A percentile compares a stretch with the other conserved stretches of the same genome.
phyloP scores from a whole-genome alignment of 2,329 filamentous ascomycete genomes.

The Dryadomyces quercivorus region DNA sequence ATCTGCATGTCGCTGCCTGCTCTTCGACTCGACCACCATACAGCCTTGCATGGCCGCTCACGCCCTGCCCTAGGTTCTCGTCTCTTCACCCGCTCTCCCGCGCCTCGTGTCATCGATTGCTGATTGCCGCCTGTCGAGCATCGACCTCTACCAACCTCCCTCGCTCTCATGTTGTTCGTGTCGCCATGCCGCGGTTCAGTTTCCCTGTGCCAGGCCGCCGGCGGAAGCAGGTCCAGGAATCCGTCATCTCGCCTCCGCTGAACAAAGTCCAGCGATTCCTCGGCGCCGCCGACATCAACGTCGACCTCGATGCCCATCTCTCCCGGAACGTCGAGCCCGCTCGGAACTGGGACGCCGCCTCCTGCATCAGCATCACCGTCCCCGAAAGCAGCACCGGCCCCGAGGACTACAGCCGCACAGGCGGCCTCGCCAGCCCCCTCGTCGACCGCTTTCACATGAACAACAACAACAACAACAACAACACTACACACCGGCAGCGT shows the following conservation, averaged over 20 bases:
- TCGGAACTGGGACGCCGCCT: slow-evolving; percentile 28
- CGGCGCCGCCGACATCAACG: slow-evolving; percentile 31
- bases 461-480: too few species aligned
- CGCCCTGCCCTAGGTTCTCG: neutral
- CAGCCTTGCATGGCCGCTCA: neutral
- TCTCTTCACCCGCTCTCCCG: neutral
- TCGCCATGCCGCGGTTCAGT: slow-evolving; percentile 27
- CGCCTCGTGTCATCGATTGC: neutral
- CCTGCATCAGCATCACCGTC: slow-evolving; percentile 26
- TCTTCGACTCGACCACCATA: neutral
- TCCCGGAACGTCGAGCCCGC: neutral
- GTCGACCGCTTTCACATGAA: slow-evolving; percentile 12
- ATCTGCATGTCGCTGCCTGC: too few species aligned
- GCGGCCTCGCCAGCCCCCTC: slow-evolving; percentile 16
- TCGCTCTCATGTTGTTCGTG: neutral
- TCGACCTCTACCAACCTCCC: neutral
- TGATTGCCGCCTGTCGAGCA: too few species aligned
- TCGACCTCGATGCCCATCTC: slow-evolving; percentile 17
- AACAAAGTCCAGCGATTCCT: slow-evolving; percentile 41
- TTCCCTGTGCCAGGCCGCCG: slow-evolving; percentile 36
- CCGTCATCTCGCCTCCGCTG: slow-evolving; percentile 23
- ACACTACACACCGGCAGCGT: slow-evolving; percentile 15
- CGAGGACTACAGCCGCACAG: slow-evolving; percentile 13
- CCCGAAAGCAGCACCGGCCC: slow-evolving; percentile 28
- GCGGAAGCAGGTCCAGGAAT: slow-evolving; percentile 24